Conservation (phyloP, 768 basidiomycete species). For the Macrolepiota dolichaula region DNA sequence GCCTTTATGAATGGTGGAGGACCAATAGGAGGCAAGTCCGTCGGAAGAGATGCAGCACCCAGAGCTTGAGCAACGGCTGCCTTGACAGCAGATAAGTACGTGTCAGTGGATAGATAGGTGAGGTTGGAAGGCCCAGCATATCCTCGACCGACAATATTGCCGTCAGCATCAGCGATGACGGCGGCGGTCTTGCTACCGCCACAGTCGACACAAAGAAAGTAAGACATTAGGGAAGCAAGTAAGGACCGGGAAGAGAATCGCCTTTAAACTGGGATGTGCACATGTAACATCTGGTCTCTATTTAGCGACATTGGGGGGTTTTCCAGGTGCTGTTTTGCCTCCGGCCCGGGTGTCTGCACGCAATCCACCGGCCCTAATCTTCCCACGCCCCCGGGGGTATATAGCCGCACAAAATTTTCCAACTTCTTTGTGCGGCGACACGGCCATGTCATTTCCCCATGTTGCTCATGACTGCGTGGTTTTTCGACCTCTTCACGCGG, state of each 20-base stretch:
- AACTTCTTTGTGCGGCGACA: slow-evolving; percentile 73
- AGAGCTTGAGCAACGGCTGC: slow-evolving; percentile 55
- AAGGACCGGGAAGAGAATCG: neutral
- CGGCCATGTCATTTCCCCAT: slow-evolving; percentile 74
- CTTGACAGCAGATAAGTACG: slow-evolving; percentile 52
- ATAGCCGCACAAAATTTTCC: slow-evolving; percentile 9
- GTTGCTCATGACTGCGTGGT: slow-evolving; percentile 79
- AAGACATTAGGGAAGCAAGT: slow-evolving; percentile 35
- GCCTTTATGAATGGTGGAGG: slow-evolving; percentile 54
- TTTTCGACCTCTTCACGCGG: slow-evolving; percentile 46
- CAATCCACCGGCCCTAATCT: slow-evolving; percentile 33
- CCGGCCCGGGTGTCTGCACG: neutral
- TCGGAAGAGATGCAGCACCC: slow-evolving; percentile 28
- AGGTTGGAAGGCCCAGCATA: slow-evolving; percentile 82
- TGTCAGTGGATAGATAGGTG: slow-evolving; percentile 66
- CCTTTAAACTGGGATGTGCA: neutral
- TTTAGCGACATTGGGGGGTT: neutral
- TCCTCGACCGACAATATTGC: slow-evolving; percentile 64
- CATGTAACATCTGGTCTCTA: neutral
- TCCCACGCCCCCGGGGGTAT: slow-evolving; percentile 28
- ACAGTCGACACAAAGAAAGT: slow-evolving; percentile 83
- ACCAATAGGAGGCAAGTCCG: slow-evolving; percentile 16
- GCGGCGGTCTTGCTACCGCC: slow-evolving; percentile 88
- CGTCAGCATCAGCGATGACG: slow-evolving; percentile 56
- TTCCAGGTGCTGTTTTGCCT: neutral